A percentile compares a stretch with the other conserved stretches of the same genome.
These are phyloP conservation scores for Pseudozyma sp. DNA, from an alignment of 1,284 basidiomycete genomes.

Conservation along the genomic window DNA sequence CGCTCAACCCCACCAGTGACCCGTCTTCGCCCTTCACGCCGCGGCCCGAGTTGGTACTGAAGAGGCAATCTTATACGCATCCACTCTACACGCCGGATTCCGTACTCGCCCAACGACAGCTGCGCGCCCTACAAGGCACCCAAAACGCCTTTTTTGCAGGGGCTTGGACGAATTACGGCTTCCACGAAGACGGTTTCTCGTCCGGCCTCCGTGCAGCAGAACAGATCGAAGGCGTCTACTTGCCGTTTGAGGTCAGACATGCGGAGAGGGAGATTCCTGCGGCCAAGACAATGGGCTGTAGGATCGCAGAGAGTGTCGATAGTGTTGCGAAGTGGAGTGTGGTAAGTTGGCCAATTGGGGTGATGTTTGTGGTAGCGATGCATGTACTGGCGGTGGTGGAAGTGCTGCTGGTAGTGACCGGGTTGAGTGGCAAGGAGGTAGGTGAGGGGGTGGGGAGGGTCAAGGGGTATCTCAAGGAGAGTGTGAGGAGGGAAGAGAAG, in stretches of 20 bases:
- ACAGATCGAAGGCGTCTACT: conserved; percentile 64
- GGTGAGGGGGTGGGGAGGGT: conserved; percentile 6
- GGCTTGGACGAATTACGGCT: conserved; percentile 81
- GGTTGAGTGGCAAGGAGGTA: conserved; percentile 5
- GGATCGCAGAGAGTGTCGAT: conserved; percentile 16
- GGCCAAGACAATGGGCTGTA: conserved; percentile 11
- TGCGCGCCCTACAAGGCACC: conserved; percentile 76
- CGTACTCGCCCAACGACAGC: conserved; percentile 74
- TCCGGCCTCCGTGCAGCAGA: conserved; percentile 69
- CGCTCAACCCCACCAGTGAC: conserved; percentile 75
- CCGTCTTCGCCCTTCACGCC: conserved; percentile 41
- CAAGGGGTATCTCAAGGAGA: conserved; percentile 12
- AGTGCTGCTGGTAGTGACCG: conserved; percentile 1
- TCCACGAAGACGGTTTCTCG: conserved; percentile 85
- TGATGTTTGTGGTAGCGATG: conserved; percentile 13
- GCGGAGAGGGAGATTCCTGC: conserved; percentile 56
- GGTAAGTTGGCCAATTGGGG: background rate
- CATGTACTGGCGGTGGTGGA: conserved; percentile 18
- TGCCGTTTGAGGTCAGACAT: conserved; percentile 69
- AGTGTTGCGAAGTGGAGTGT: background rate
- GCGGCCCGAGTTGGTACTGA: conserved; percentile 68
- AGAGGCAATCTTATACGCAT: conserved; percentile 78
- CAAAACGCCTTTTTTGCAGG: conserved; percentile 78
- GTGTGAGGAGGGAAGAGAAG: background rate
- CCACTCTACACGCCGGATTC: conserved; percentile 72